Percentiles rank a stretch among this genome's conserved stretches.
These are phyloP conservation scores for Candida railenensis DNA, from an alignment of 805 yeast species.

Conservation along the genomic window DNA sequence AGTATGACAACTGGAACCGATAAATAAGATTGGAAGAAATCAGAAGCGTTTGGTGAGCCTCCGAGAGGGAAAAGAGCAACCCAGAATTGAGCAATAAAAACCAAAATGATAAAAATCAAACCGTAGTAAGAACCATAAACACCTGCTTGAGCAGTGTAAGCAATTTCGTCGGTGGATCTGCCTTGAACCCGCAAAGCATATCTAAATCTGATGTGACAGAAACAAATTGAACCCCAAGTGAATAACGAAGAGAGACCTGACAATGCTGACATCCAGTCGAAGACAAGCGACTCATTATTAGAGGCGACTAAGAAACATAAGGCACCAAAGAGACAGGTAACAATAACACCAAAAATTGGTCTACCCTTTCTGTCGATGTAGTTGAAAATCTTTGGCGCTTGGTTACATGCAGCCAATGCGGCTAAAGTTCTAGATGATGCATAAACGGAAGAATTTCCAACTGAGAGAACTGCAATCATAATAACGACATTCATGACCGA, in stretches of 20 bases:
- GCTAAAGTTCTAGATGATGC: constrained; percentile 70
- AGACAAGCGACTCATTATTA: constrained; percentile 38
- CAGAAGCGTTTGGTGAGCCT: constrained; percentile 32
- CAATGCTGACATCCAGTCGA: constrained; percentile 40
- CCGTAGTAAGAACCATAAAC: constrained; percentile 36
- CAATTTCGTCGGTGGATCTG: constrained; percentile 34
- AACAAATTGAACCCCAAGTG: constrained; percentile 41
- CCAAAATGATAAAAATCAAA: constrained; percentile 29
- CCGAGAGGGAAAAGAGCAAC: constrained; percentile 39
- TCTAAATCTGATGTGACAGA: constrained; percentile 41
- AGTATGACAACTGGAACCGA: constrained; percentile 36
- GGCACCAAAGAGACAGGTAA: constrained; percentile 55
- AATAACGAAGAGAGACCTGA: constrained; percentile 42
- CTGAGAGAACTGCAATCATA: constrained; percentile 66
- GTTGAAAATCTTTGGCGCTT: constrained; percentile 59
- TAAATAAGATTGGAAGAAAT: constrained; percentile 36
- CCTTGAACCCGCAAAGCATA: constrained; percentile 33
- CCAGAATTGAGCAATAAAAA: constrained; percentile 43
- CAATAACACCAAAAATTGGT: constrained; percentile 66
- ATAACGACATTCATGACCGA: constrained; percentile 71
- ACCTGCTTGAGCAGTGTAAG: constrained; percentile 38
- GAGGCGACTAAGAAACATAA: constrained; percentile 53
- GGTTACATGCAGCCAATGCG: constrained; percentile 64
- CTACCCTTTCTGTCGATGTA: constrained; percentile 78
- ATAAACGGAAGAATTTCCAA: constrained; percentile 70